Evolutionary conservation across 2,329 filamentous ascomycete genomes (phyloP).

Genomic region (Xylariaceae sp.): DNA sequence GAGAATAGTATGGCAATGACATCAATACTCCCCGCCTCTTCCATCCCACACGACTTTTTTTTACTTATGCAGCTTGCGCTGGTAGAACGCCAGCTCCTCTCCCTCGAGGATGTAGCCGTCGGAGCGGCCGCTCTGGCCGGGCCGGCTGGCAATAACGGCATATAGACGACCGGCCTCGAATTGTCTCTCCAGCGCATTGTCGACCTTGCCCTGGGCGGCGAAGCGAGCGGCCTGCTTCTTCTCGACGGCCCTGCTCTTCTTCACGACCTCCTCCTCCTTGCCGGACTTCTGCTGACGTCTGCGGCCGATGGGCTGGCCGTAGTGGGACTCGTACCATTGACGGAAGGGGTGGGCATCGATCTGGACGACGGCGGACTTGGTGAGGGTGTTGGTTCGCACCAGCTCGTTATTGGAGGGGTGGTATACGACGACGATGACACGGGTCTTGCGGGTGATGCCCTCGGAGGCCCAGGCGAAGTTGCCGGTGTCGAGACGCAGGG

Average conservation of each 20-base stretch:
- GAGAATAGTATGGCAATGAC: conserved; percentile 31
- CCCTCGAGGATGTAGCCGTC: conserved; percentile 99
- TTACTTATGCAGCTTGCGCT: conserved; percentile 99
- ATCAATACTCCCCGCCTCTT: conserved; percentile 19
- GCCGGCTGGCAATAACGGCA: conserved; percentile 89
- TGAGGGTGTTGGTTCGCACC: conserved; percentile 99
- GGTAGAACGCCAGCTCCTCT: conserved; percentile 99
- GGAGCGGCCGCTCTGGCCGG: conserved; percentile 93
- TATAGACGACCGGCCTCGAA: conserved; percentile 99
- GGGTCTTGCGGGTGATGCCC: conserved; percentile 97
- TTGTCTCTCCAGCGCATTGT: conserved; percentile 90
- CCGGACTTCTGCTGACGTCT: conserved; percentile 85
- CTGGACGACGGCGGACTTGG: conserved; percentile 98
- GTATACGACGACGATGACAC: conserved; percentile 97
- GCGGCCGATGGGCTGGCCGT: conserved; percentile 86
- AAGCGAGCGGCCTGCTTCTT: conserved; percentile 93
- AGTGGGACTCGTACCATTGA: conserved; percentile 99
- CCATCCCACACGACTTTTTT: conserved; percentile 35
- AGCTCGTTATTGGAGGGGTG: conserved; percentile 99
- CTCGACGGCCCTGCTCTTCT: conserved; percentile 96
- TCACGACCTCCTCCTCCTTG: conserved; percentile 68
- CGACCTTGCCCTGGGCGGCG: conserved; percentile 87
- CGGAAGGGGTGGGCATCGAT: conserved; percentile 98
- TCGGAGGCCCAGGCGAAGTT: conserved; percentile 99
- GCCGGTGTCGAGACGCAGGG: conserved; percentile 95